Percentiles rank a stretch among this genome's conserved stretches.
phyloP scores from a whole-genome alignment of 805 yeast species.

The Myxozyma neglecta region DNA sequence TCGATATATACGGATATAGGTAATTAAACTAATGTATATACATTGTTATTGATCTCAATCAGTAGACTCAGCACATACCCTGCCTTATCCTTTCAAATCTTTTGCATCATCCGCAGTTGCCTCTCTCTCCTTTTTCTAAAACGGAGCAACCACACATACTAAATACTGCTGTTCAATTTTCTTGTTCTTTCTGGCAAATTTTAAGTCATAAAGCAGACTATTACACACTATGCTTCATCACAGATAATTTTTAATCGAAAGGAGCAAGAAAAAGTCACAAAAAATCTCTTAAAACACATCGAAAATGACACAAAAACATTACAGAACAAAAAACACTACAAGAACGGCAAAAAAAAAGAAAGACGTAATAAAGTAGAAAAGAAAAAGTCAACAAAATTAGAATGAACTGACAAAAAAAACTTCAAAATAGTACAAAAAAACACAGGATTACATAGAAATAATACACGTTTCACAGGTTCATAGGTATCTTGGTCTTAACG shows the following conservation, averaged over 20 bases:
- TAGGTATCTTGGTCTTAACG: not conserved
- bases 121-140: too few species aligned
- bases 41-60: too few species aligned
- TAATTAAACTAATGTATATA: too few species aligned
- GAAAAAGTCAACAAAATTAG: not conserved
- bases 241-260: not conserved
- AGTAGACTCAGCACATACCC: too few species aligned
- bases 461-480: not conserved
- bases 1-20: not conserved
- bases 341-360: not conserved
- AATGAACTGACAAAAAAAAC: not conserved
- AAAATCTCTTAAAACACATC: not conserved
- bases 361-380: not conserved
- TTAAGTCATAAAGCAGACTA: too few species aligned
- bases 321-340: not conserved
- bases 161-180: too few species aligned
- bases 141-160: too few species aligned
- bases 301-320: not conserved
- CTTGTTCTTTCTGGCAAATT: too few species aligned
- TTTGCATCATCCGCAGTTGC: too few species aligned
- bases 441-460: slow-evolving; percentile 4
- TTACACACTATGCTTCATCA: too few species aligned
- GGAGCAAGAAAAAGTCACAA: not conserved
- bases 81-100: too few species aligned
- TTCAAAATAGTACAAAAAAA: not conserved